Base-by-base conservation (phyloP, 345 rosid species). In the Durio zibethinus region DNA sequence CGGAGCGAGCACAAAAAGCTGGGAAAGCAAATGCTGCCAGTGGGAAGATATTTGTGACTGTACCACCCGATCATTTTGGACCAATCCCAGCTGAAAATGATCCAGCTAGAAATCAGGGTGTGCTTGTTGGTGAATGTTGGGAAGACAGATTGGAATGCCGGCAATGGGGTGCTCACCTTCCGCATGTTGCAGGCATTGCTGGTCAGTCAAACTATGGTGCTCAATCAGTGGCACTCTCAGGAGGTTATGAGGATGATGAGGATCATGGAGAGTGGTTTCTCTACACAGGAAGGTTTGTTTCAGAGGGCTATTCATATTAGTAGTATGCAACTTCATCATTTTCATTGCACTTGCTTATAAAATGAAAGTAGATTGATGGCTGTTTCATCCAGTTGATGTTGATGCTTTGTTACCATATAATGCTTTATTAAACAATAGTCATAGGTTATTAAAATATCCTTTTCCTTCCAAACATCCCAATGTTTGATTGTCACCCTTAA, bases 241-340 rank as follows among this genome's bases (percentile, higher is more conserved):
- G 97, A 67, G 94, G 97, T 11, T 93, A 90, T 53, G 60, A 80
- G 70, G 96, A 93, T 54, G 97, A 93, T 18, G 93, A 90, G 79
- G 97, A 93, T 38, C 96, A 90, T 56, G 97, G 96, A 20, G 94
- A 93, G 72, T 89, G 97, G 97, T 93, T 91, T 72, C 90, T 91
- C 47, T 91, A 87, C 84, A 91, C 96, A 7, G 92, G 91, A 73
- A 90, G 93, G 97, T 93, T 61, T 64, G 79, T 23, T 80, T 31
- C 9, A 2, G 43, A 16, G 10, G 67, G 70, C n/a, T 75, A 50
- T 25, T 16, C 25, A 29, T 31, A 16, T 29, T 29, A 48, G 59
- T 18, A 70, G 16, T 33, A 48, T 27, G 60, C 9, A 20, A 50
- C 21, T 16, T 50, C 43, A 18, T 70, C 10, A 10, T 29, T 18